These are phyloP conservation scores for Penicillium sp. DNA, from an alignment of 2,329 filamentous ascomycete species.

Conservation along the genomic window DNA sequence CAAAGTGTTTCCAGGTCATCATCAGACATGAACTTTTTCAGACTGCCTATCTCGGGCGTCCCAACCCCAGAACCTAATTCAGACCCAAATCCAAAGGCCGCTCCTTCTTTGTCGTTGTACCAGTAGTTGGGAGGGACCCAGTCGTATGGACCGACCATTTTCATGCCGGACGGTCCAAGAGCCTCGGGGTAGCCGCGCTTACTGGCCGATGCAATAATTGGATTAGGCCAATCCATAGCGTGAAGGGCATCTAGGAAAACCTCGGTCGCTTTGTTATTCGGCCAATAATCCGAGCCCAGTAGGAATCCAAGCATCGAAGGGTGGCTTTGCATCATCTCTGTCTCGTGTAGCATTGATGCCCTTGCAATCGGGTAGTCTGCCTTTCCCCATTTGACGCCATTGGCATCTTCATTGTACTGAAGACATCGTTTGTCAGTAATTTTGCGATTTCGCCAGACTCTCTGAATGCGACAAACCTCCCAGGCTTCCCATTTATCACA, in stretches of 20 bases:
- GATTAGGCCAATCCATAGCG: slow-evolving; percentile 55
- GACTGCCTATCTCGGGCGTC: slow-evolving; percentile 56
- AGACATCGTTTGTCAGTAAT: background rate
- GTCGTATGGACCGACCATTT: slow-evolving; percentile 66
- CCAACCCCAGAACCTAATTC: slow-evolving; percentile 63
- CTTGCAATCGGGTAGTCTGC: slow-evolving; percentile 57
- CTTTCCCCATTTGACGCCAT: slow-evolving; percentile 50
- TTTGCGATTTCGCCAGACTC: background rate
- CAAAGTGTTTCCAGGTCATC: slow-evolving; percentile 57
- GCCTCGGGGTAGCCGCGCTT: slow-evolving; percentile 54
- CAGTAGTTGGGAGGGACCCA: slow-evolving; percentile 67
- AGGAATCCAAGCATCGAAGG: slow-evolving; percentile 60
- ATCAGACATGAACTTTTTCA: slow-evolving; percentile 54
- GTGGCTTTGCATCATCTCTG: slow-evolving; percentile 59
- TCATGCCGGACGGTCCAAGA: slow-evolving; percentile 60
- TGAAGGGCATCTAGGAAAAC: slow-evolving; percentile 55
- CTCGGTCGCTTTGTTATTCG: slow-evolving; percentile 55
- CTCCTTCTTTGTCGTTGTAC: slow-evolving; percentile 55
- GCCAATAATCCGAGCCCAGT: slow-evolving; percentile 64
- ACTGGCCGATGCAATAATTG: slow-evolving; percentile 58
- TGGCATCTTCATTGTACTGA: slow-evolving; percentile 56
- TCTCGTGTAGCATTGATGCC: slow-evolving; percentile 59
- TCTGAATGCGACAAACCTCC: slow-evolving; percentile 31
- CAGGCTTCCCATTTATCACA: slow-evolving; percentile 69
- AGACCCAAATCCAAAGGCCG: slow-evolving; percentile 63